Base-by-base conservation (phyloP, 2,329 filamentous ascomycete genomes). In the Cytospora chrysosperma region DNA sequence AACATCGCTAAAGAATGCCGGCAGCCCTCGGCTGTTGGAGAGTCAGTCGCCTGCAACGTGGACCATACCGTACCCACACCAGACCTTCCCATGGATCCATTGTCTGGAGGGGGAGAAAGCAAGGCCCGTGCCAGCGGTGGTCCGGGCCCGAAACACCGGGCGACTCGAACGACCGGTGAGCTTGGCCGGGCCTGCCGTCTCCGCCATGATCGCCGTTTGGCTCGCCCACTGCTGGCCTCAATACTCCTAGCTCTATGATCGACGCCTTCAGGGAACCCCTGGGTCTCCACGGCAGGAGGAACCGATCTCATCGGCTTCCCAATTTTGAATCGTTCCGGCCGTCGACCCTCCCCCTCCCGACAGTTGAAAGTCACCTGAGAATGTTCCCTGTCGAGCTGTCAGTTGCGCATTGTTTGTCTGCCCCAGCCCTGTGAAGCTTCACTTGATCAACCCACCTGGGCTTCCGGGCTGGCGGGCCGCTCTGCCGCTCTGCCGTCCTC, bases 181-280 rank as follows among this genome's bases (percentile, higher is more conserved):
- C 55, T 47, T 53, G 40, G 52, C 54, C 27, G 49, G 21, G 28
- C 21, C 30, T 27, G 43, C 19, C 37, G 32, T 53, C 61, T 47
- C 61, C 56, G 40, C 50, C 28, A 54, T 55, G 61, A 63, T 59
- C 55, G 37, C 26, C 61, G 52, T 37, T 21, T 32, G 43, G 61
- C 55, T 34, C 56, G n/a, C n/a, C n/a, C n/a, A 26, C 30, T 53
- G 49, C 21, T 62, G n/a, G 47, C 32, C 34, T 56, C 30, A n/a
- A 50, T 34, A 26, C 34, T 58, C 15, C 34, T 47, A 40, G 49
- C 13, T 54, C 30, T 50, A 30, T 55, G 61, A 63, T 63, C 61
- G 50, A 59, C 55, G 47, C 24, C 56, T n/a, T 28, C 55, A 30
- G 27, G 52, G 47, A n/a, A n/a, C n/a, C 40, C 58, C 49, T 50